Percentiles rank a stretch among this genome's conserved stretches.
These are phyloP conservation scores for Eucalyptus tenuipes DNA, from an alignment of 345 rosid species.

Conservation along the genomic window DNA sequence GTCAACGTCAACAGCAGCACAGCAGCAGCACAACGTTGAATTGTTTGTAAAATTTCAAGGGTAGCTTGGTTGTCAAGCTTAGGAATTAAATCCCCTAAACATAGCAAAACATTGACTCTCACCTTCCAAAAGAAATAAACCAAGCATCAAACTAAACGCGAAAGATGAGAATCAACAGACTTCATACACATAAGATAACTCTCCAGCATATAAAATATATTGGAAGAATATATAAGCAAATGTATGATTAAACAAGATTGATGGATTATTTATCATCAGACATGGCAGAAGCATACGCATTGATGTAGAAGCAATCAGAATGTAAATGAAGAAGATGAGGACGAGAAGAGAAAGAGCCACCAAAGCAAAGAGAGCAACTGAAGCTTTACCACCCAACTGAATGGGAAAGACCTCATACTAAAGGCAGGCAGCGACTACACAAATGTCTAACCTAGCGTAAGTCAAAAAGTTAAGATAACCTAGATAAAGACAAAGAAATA, in stretches of 20 bases:
- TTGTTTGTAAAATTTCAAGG: conserved; percentile 66
- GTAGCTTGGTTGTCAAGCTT: conserved; percentile 65
- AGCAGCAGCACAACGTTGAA: conserved; percentile 85
- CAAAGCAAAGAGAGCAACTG: not conserved
- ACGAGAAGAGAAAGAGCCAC: not conserved
- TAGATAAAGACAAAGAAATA: not conserved
- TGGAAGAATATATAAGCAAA: not conserved
- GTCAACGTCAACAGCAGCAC: conserved; percentile 88
- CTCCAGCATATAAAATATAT: not conserved
- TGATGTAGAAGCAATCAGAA: not conserved
- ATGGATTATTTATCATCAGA: not conserved
- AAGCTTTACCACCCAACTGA: not conserved
- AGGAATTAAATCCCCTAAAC: conserved; percentile 66
- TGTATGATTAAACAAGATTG: not conserved
- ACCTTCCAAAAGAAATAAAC: conserved; percentile 38
- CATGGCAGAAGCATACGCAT: not conserved
- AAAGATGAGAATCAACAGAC: not conserved
- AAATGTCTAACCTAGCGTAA: not conserved
- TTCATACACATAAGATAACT: no score
- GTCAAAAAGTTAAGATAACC: not conserved
- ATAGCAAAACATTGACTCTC: conserved; percentile 84
- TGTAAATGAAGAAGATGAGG: not conserved
- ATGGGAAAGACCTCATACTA: not conserved
- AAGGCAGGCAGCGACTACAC: not conserved
- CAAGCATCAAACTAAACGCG: not conserved